phyloP scores from a whole-genome alignment of 805 yeast genomes.

The Starmerella gropengiesseri region DNA sequence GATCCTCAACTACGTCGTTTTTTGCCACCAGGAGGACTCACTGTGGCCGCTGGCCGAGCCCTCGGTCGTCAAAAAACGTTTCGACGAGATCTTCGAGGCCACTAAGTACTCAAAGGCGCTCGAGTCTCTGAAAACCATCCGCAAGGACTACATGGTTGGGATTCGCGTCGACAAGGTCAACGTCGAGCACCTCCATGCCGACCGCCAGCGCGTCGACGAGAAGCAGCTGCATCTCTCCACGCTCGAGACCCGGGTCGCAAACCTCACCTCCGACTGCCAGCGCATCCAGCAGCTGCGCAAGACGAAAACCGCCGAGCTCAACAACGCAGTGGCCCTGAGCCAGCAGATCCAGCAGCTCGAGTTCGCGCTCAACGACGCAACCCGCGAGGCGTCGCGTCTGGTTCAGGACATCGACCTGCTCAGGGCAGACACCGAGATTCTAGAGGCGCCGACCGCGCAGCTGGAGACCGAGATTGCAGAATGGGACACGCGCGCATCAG shows the following conservation, averaged over 20 bases:
- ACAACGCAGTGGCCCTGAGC: constrained; percentile 7
- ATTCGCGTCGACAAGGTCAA: constrained; percentile 66
- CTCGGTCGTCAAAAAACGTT: constrained; percentile 72
- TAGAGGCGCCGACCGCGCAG: constrained; percentile 26
- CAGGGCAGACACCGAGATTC: constrained; percentile 5
- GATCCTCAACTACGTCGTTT: constrained; percentile 79
- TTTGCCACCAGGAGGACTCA: constrained; percentile 96
- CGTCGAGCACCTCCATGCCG: constrained; percentile 64
- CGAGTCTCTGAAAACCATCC: constrained; percentile 61
- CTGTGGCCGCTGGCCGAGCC: constrained; percentile 92
- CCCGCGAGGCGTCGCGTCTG: constrained; percentile 1
- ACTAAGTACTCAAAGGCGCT: constrained; percentile 83
- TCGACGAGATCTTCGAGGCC: constrained; percentile 95
- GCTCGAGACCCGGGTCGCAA: constrained; percentile 37
- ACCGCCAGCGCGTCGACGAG: constrained; percentile 58
- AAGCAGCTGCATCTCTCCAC: constrained; percentile 40
- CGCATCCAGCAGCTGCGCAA: constrained; percentile 41
- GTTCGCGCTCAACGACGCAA: constrained; percentile 6
- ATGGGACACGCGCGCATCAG: constrained; percentile 3
- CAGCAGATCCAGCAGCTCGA: constrained; percentile 12
- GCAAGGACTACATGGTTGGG: constrained; percentile 67
- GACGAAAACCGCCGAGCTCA: constrained; percentile 46
- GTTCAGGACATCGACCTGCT: constrained; percentile 6
- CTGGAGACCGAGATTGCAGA: constrained; percentile 4
- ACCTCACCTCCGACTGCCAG: constrained; percentile 40